A percentile compares a stretch with the other conserved stretches of the same genome.
Conservation (phyloP, 805 yeast species). For the Lipomyces yamadae region DNA sequence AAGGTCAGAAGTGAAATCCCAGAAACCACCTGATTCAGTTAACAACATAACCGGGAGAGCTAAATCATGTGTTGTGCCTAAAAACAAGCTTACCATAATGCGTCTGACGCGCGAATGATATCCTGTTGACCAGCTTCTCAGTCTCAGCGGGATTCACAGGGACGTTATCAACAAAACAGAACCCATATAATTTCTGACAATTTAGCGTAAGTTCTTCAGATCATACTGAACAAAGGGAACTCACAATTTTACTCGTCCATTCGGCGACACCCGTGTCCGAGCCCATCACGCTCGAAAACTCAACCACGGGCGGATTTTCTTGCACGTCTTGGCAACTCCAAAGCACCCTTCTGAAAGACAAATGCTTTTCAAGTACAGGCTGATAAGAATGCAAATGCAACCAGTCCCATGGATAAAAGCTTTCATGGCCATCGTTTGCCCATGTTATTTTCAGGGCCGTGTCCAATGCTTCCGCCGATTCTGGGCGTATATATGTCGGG, state of each 20-base stretch:
- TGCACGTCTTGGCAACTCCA: conserved; percentile 44
- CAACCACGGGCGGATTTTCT: conserved; percentile 54
- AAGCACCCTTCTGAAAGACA: conserved; percentile 44
- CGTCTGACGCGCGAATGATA: conserved; percentile 66
- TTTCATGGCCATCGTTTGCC: conserved; percentile 50
- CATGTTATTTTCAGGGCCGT: conserved; percentile 44
- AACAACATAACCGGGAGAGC: not conserved
- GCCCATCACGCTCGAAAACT: conserved; percentile 55
- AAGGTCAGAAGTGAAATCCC: conserved; percentile 76
- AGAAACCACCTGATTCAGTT: conserved; percentile 57
- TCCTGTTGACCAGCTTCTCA: conserved; percentile 58
- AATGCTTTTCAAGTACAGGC: conserved; percentile 51
- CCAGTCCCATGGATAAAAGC: conserved; percentile 52
- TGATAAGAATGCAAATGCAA: conserved; percentile 57
- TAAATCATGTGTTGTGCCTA: not conserved
- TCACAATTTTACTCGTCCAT: conserved; percentile 56
- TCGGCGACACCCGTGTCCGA: conserved; percentile 54
- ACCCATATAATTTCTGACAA: conserved; percentile 55
- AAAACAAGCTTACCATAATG: conserved; percentile 54
- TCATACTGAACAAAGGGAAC: conserved; percentile 26
- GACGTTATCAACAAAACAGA: conserved; percentile 63
- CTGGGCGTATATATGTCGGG: conserved; percentile 46
- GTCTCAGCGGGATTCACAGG: conserved; percentile 67
- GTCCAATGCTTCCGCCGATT: conserved; percentile 31
- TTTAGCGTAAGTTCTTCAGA: not conserved